A percentile compares a stretch with the other conserved stretches of the same genome.
These are phyloP conservation scores for Colletotrichum incanum DNA, from an alignment of 2,329 filamentous ascomycete genomes.

Conservation along the genomic window DNA sequence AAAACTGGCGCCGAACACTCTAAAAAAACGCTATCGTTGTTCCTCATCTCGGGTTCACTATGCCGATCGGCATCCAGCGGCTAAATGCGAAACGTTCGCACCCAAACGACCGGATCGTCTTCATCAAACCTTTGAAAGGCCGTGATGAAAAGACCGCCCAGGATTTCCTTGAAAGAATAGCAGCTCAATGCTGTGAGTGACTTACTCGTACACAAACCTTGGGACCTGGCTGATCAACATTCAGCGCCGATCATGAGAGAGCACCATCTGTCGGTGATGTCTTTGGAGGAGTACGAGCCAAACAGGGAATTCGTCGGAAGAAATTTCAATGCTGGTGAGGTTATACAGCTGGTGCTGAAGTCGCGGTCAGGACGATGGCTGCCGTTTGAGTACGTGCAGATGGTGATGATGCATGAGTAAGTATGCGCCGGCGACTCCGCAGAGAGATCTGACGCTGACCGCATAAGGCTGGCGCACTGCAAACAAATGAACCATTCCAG, in stretches of 20 bases:
- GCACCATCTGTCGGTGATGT: slow-evolving; percentile 75
- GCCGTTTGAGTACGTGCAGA: slow-evolving; percentile 87
- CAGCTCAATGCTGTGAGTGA: slow-evolving; percentile 80
- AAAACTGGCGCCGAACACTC: too few species aligned
- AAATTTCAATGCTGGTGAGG: slow-evolving; percentile 92
- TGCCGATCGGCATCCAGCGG: slow-evolving; percentile 85
- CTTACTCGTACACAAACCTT: neutral
- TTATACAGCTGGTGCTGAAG: slow-evolving; percentile 87
- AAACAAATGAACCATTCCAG: slow-evolving; percentile 92
- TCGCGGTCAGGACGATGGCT: slow-evolving; percentile 79
- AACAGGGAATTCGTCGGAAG: slow-evolving; percentile 89
- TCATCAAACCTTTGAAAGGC: slow-evolving; percentile 85
- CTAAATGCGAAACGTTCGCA: slow-evolving; percentile 82
- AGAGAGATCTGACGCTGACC: slow-evolving; percentile 35
- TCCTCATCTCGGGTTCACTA: slow-evolving; percentile 54
- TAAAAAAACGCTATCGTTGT: too few species aligned
- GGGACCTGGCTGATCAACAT: neutral
- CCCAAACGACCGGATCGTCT: slow-evolving; percentile 84
- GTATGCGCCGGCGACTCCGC: slow-evolving; percentile 32
- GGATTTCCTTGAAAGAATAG: slow-evolving; percentile 82
- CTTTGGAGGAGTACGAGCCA: slow-evolving; percentile 85
- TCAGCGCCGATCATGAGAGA: slow-evolving; percentile 79
- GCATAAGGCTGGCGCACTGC: slow-evolving; percentile 81
- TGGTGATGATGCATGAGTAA: slow-evolving; percentile 94
- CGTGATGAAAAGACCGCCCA: slow-evolving; percentile 74